phyloP scores from a whole-genome alignment of 2,329 filamentous ascomycete genomes.

The Ploettnerulaceae sp. region DNA sequence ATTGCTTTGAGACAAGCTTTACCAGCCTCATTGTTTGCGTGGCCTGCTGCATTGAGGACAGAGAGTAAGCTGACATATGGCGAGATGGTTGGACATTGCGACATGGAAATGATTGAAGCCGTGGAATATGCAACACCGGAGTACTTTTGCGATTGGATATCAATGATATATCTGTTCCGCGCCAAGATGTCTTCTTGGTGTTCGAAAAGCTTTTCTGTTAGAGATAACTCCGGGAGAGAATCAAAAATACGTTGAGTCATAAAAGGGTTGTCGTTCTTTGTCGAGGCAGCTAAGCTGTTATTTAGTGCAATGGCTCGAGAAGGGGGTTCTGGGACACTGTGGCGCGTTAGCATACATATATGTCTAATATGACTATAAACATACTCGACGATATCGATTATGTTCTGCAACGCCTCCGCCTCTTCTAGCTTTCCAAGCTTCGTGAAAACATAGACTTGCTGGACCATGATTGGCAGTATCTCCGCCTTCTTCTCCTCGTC shows the following conservation, averaged over 20 bases:
- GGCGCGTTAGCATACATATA: conserved; percentile 29
- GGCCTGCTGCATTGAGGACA: conserved; percentile 69
- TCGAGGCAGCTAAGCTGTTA: conserved; percentile 48
- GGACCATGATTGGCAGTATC: conserved; percentile 68
- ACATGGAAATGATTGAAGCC: conserved; percentile 39
- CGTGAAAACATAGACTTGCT: conserved; percentile 68
- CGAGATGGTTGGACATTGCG: conserved; percentile 44
- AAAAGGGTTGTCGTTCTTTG: conserved; percentile 57
- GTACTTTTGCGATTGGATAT: conserved; percentile 64
- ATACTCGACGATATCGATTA: conserved; percentile 58
- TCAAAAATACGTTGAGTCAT: conserved; percentile 58
- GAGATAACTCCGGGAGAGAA: conserved; percentile 46
- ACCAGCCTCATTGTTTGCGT: conserved; percentile 57
- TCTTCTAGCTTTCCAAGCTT: conserved; percentile 62
- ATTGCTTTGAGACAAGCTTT: conserved; percentile 67
- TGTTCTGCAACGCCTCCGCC: conserved; percentile 56
- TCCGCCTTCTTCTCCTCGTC: conserved; percentile 72
- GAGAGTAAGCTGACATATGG: conserved; percentile 51
- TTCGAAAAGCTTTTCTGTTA: conserved; percentile 63
- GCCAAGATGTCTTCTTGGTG: conserved; percentile 60
- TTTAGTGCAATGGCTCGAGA: conserved; percentile 62
- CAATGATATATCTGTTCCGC: conserved; percentile 60
- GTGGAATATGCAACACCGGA: conserved; percentile 52
- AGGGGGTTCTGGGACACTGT: conserved; percentile 61
- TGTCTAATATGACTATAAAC: conserved; percentile 30